Evolutionary conservation across 1,284 basidiomycete genomes (phyloP).

Genomic region (Schizophyllum commune): DNA sequence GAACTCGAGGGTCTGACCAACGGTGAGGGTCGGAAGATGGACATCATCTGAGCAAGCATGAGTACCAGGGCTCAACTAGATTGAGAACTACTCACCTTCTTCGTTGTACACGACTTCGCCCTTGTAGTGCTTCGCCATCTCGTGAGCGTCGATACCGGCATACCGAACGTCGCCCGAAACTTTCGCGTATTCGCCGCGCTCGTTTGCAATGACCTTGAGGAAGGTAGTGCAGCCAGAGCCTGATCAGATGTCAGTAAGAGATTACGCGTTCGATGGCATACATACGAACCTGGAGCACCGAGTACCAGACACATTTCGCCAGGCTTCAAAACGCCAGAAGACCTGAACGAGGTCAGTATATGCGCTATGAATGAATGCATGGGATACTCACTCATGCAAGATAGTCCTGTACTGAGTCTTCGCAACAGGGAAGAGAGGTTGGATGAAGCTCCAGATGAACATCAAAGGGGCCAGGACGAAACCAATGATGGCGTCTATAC

Average conservation of each 20-base stretch:
- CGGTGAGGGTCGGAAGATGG: slow-evolving; percentile 73
- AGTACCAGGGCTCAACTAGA: neutral
- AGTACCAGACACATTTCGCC: slow-evolving; percentile 65
- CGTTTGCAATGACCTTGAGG: slow-evolving; percentile 71
- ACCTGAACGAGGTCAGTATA: slow-evolving; percentile 37
- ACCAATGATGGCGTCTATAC: slow-evolving; percentile 48
- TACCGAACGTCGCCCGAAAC: slow-evolving; percentile 66
- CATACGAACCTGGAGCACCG: slow-evolving; percentile 25
- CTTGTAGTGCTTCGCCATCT: slow-evolving; percentile 62
- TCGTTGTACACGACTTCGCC: slow-evolving; percentile 86
- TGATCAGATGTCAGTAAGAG: slow-evolving; percentile 35
- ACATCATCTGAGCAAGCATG: slow-evolving; percentile 46
- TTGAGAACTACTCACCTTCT: slow-evolving; percentile 39
- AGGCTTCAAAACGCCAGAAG: slow-evolving; percentile 66
- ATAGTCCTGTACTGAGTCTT: slow-evolving; percentile 44
- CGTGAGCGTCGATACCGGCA: slow-evolving; percentile 58
- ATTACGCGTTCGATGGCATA: neutral
- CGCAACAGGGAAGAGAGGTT: slow-evolving; percentile 38
- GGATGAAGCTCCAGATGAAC: slow-evolving; percentile 40
- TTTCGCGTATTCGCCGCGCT: slow-evolving; percentile 50
- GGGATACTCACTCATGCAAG: slow-evolving; percentile 50
- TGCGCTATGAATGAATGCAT: slow-evolving; percentile 15
- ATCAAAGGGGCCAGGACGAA: slow-evolving; percentile 54
- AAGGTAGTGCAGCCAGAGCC: slow-evolving; percentile 78
- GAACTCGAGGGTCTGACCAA: slow-evolving; percentile 64